These are phyloP conservation scores for Cladosporium phlei DNA, from an alignment of 2,329 filamentous ascomycete species.

Conservation along the genomic window DNA sequence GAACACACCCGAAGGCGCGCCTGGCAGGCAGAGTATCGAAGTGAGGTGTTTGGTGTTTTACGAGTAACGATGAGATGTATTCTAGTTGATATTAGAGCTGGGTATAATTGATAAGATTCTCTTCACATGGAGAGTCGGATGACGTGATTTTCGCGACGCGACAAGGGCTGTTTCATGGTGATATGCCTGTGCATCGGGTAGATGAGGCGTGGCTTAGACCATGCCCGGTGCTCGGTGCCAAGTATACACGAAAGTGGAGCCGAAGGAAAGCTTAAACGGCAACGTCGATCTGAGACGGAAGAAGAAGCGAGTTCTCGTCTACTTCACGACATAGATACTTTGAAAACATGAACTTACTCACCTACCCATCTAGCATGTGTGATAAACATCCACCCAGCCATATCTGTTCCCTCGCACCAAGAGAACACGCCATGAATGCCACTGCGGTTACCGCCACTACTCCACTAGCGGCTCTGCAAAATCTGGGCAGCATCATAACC, in stretches of 20 bases:
- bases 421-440: too few relatives aligned
- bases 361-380: too few relatives aligned
- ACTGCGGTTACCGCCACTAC: too few relatives aligned
- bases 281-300: too few relatives aligned
- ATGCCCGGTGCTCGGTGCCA: too few relatives aligned
- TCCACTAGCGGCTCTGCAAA: background rate
- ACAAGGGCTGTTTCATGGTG: constrained; percentile 1
- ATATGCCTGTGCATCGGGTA: background rate
- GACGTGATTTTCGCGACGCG: background rate
- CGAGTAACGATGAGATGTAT: constrained; percentile 13
- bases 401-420: too few relatives aligned
- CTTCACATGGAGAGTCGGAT: background rate
- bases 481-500: constrained; percentile 2
- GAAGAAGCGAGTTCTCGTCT: too few relatives aligned
- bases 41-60: constrained; percentile 76
- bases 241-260: too few relatives aligned
- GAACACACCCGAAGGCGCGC: constrained; percentile 63
- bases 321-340: too few relatives aligned
- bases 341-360: too few relatives aligned
- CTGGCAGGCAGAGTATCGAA: constrained; percentile 79
- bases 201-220: too few relatives aligned
- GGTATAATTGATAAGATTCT: background rate
- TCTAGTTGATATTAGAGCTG: background rate
- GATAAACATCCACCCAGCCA: too few relatives aligned
- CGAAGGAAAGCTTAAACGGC: background rate